Evolutionary conservation across 2,329 filamentous ascomycete genomes (phyloP).

Genomic region (Colletotrichum theobromicola): DNA sequence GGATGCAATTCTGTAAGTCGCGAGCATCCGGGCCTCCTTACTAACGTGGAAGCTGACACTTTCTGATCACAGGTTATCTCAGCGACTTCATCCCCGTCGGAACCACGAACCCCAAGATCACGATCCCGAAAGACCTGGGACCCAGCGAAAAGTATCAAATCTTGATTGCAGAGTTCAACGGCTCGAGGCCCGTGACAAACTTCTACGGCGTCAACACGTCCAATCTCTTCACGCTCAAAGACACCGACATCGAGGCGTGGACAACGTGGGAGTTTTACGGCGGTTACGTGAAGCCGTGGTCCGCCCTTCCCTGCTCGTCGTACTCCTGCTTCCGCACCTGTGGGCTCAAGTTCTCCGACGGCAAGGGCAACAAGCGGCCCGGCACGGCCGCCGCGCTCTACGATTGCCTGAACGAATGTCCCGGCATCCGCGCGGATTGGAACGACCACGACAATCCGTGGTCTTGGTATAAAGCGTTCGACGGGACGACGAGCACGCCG

Average conservation of each 20-base stretch:
- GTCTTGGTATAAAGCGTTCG: neutral
- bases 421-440: conserved; percentile 2
- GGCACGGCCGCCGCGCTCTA: neutral
- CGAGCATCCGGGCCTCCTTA: no score
- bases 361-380: neutral
- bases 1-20: neutral
- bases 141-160: neutral
- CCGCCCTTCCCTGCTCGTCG: neutral
- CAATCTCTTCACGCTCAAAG: neutral
- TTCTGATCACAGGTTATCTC: neutral
- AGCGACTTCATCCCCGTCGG: neutral
- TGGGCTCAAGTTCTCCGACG: conserved; percentile 1
- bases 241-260: neutral
- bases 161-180: neutral
- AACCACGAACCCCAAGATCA: neutral
- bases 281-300: conserved; percentile 1
- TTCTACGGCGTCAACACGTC: neutral
- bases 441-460: neutral
- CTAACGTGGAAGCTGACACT: neutral
- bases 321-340: conserved; percentile 1
- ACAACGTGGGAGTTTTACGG: neutral
- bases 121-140: neutral
- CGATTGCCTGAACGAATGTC: conserved; percentile 5
- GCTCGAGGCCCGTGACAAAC: neutral
- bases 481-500: neutral